Evolutionary conservation across 192 early-diverging fungal species (phyloP), one percentile per base, ranked within the genome.

Genomic region (Podila epicladia): DNA sequence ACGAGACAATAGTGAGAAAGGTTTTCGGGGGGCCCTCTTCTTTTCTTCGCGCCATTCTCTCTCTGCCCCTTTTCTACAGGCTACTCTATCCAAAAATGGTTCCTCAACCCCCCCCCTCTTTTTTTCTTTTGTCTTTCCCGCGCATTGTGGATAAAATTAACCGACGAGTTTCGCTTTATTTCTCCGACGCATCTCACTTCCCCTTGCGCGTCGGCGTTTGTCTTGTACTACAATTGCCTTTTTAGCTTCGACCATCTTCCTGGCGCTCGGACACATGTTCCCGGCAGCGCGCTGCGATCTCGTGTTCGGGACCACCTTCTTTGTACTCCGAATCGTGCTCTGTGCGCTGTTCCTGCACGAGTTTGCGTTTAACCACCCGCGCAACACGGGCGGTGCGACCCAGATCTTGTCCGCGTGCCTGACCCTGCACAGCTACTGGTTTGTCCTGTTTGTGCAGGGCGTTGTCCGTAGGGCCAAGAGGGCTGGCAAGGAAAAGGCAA

Each of bases 201-300:
- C 41, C 41, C 0, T 45, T 17, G 0, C 41, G 17, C 6, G 35
- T 9, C 6, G n/a, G 15, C n/a, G 20, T n/a, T 29, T 24, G 9
- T 20, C 22, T 13, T 48, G 55, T 20, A 29, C 12, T 24, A 17
- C n/a, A 50, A 15, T 9, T n/a, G 41, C 28, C 11, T 49, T 50
- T 50, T 29, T 66, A 79, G 75, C 71, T 0, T 51, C 75, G 9
- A 72, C 70, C 0, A 32, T 68, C 0, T 62, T 79, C 31, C 22
- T 79, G n/a, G 69, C 69, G 20, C 1, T 3, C 9, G 69, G 65
- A 15, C 51, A 63, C 48, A 64, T 79, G 59, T 79, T 68, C 38
- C 69, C 75, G 8, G 53, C n/a, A 55, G 53, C n/a, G 11, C 53
- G 53, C 20, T 24, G 24, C 24, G 5, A 20, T 26, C 19, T 55